phyloP scores from a whole-genome alignment of 208 protist species.

The Balamuthia mandrillaris region DNA sequence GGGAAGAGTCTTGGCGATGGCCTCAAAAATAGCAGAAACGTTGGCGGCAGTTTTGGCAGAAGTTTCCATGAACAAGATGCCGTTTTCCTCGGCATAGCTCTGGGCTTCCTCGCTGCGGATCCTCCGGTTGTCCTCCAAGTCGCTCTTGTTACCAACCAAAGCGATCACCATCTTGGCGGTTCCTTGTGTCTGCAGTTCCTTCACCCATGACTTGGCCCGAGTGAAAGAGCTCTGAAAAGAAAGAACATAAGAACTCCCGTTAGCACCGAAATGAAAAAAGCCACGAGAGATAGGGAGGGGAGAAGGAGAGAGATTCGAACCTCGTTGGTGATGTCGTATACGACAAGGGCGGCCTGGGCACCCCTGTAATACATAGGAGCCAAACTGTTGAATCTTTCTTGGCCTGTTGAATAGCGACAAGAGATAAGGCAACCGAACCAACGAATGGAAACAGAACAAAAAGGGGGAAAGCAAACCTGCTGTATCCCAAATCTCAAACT shows the following conservation, averaged over 20 bases:
- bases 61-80: conserved; percentile 83
- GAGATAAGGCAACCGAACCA: background rate
- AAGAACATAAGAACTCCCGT: background rate
- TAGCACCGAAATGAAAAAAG: background rate
- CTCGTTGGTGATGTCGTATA: conserved; percentile 83
- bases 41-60: conserved; percentile 81
- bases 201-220: conserved; percentile 61
- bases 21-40: conserved; percentile 81
- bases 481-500: conserved; percentile 91
- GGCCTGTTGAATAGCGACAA: conserved; percentile 34
- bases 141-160: conserved; percentile 60
- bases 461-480: background rate
- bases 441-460: background rate
- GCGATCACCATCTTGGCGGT: conserved; percentile 60
- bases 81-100: conserved; percentile 79
- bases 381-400: conserved; percentile 82
- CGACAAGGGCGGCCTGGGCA: conserved; percentile 81
- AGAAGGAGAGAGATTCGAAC: conserved; percentile 11
- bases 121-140: conserved; percentile 51
- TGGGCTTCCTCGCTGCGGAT: conserved; percentile 79
- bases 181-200: conserved; percentile 61
- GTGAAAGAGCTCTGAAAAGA: conserved; percentile 54
- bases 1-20: conserved; percentile 65
- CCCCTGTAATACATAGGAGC: conserved; percentile 88
- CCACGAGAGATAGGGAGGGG: background rate